Evolutionary conservation across 139 green algal species (phyloP).

Genomic region (Coccomyxa sp.): DNA sequence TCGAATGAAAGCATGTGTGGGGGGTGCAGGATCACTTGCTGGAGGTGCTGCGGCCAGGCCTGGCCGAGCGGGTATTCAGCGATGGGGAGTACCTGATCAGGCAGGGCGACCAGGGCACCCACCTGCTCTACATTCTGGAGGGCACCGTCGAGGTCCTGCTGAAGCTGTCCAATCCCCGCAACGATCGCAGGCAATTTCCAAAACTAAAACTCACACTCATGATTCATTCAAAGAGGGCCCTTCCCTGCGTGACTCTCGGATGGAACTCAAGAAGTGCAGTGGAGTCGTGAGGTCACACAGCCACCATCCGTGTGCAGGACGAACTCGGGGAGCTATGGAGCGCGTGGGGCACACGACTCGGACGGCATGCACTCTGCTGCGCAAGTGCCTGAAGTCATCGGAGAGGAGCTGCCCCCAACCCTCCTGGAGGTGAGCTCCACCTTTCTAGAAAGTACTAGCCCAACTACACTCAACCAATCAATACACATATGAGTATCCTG

Average conservation of each 20-base stretch:
- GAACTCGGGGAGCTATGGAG: not conserved
- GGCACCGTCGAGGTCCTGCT: conserved; percentile 36
- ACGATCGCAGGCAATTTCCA: not conserved
- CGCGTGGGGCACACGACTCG: not conserved
- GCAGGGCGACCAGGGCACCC: conserved; percentile 30
- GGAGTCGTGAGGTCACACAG: too few species aligned
- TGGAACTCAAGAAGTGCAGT: too few species aligned
- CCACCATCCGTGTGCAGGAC: not conserved
- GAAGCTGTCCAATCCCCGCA: not conserved
- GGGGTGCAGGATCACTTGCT: conserved; percentile 25
- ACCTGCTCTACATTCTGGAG: conserved; percentile 47
- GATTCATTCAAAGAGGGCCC: too few species aligned
- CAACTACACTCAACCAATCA: too few species aligned
- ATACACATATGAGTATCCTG: too few species aligned
- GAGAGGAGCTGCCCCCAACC: conserved; percentile 23
- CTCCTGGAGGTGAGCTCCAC: conserved; percentile 17
- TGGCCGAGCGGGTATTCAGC: conserved; percentile 15
- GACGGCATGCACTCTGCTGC: not conserved
- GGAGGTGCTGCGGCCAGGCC: conserved; percentile 22
- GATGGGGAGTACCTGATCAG: conserved; percentile 23
- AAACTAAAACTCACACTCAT: too few species aligned
- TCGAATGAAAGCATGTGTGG: not conserved
- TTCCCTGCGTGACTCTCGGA: too few species aligned
- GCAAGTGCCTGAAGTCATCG: conserved; percentile 17
- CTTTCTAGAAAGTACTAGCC: too few species aligned